A percentile compares a stretch with the other conserved stretches of the same genome.
phyloP scores from a whole-genome alignment of 139 green algal species.

The Klebsormidium nitens region DNA sequence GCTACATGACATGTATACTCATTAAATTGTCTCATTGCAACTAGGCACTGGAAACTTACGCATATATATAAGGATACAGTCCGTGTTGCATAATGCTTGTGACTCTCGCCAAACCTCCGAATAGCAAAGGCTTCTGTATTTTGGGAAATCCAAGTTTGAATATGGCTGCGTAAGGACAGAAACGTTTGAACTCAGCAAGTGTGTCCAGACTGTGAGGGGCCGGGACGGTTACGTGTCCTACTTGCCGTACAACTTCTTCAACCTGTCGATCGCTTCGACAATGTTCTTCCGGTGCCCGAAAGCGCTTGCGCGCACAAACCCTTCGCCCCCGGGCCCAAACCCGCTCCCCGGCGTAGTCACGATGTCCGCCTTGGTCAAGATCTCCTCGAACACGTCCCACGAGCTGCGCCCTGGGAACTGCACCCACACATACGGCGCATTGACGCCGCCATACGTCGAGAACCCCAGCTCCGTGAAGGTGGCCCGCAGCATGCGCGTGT shows the following conservation, averaged over 20 bases:
- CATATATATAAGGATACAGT: too few relatives aligned
- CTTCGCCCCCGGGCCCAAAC: conserved; percentile 92
- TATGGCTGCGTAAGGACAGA: neutral
- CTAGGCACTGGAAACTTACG: too few relatives aligned
- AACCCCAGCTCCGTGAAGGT: conserved; percentile 92
- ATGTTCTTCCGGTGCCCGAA: conserved; percentile 79
- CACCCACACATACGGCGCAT: conserved; percentile 99
- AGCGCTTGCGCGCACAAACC: conserved; percentile 90
- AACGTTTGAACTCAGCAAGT: neutral
- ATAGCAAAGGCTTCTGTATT: neutral
- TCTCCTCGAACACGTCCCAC: conserved; percentile 94
- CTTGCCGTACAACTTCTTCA: conserved; percentile 45
- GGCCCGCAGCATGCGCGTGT: conserved; percentile 81
- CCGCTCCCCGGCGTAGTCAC: conserved; percentile 94
- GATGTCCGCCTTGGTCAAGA: conserved; percentile 65
- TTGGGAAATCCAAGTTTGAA: neutral
- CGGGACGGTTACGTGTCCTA: conserved; percentile 7
- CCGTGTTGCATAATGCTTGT: neutral
- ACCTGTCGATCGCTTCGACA: conserved; percentile 39
- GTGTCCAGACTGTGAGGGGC: neutral
- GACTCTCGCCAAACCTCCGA: neutral
- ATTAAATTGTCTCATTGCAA: too few relatives aligned
- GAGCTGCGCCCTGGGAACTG: conserved; percentile 77
- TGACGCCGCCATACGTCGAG: conserved; percentile 79
- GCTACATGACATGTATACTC: too few relatives aligned